Evolutionary conservation across 495 filamentous ascomycete genomes (phyloP).

Genomic region (Platismatia glauca): DNA sequence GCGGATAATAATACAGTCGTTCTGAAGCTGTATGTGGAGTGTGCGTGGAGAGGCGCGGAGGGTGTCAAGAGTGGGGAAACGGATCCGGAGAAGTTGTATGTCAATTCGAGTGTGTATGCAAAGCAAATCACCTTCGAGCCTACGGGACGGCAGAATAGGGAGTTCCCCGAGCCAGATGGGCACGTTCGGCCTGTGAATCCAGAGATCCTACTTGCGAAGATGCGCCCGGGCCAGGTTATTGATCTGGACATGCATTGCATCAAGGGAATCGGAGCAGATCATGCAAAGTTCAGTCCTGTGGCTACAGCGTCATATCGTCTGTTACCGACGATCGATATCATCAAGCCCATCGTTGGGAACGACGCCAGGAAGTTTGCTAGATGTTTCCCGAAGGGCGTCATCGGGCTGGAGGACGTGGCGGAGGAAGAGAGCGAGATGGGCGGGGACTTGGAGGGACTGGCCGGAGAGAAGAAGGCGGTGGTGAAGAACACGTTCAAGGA

Average conservation of each 20-base stretch:
- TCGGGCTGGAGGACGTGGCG: conserved; percentile 66
- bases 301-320: conserved; percentile 89
- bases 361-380: conserved; percentile 82
- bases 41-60: conserved; percentile 52
- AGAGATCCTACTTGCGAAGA: conserved; percentile 88
- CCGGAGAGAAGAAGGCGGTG: conserved; percentile 71
- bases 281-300: conserved; percentile 96
- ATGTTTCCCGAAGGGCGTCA: conserved; percentile 88
- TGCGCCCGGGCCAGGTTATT: conserved; percentile 84
- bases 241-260: conserved; percentile 76
- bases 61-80: conserved; percentile 52
- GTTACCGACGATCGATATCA: conserved; percentile 76
- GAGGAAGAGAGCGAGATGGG: conserved; percentile 53
- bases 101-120: conserved; percentile 81
- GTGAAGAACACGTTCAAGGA: conserved; percentile 76
- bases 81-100: conserved; percentile 75
- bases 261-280: conserved; percentile 89
- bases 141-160: conserved; percentile 59
- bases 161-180: conserved; percentile 53
- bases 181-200: conserved; percentile 71
- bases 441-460: conserved; percentile 62
- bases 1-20: conserved; percentile 75
- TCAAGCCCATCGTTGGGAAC: conserved; percentile 67
- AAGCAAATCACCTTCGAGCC: conserved; percentile 66
- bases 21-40: conserved; percentile 61